Evolutionary conservation across 176 grass and related monocot genomes (phyloP).

Genomic region (Metroxylon sagu): DNA sequence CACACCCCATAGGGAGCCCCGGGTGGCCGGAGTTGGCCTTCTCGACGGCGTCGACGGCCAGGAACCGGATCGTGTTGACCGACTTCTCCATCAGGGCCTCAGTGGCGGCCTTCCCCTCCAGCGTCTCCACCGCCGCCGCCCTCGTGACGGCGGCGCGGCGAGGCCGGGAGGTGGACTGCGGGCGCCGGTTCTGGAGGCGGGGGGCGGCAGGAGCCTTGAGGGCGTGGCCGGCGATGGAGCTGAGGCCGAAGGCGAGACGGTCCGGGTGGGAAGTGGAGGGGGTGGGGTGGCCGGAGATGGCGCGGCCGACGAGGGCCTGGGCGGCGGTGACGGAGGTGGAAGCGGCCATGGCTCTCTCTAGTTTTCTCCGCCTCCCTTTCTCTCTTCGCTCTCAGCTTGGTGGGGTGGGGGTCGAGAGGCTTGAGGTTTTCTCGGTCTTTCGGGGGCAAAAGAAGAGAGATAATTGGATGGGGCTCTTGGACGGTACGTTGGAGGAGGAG

Average conservation of each 20-base stretch:
- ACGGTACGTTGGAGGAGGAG: conserved; percentile 49
- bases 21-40: conserved; percentile 89
- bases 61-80: conserved; percentile 97
- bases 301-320: conserved; percentile 39
- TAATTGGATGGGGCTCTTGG: not conserved
- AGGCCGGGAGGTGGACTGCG: conserved; percentile 4
- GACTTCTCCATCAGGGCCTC: conserved; percentile 68
- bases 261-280: conserved; percentile 2
- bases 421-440: conserved; percentile 14
- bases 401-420: not conserved
- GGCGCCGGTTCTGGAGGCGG: conserved; percentile 12
- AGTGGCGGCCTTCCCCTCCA: conserved; percentile 31
- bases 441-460: conserved; percentile 1
- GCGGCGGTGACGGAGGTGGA: conserved; percentile 11
- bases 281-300: conserved; percentile 34
- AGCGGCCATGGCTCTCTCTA: too few species aligned
- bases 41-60: conserved; percentile 92
- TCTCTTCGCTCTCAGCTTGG: too few species aligned
- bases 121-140: conserved; percentile 49
- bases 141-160: not conserved
- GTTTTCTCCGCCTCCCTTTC: too few species aligned
- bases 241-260: conserved; percentile 31
- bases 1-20: conserved; percentile 90
- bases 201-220: conserved; percentile 21
- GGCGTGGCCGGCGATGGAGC: conserved; percentile 33